Evolutionary conservation across 2,329 filamentous ascomycete species (phyloP).

Genomic region (Apiospora malaysiana): DNA sequence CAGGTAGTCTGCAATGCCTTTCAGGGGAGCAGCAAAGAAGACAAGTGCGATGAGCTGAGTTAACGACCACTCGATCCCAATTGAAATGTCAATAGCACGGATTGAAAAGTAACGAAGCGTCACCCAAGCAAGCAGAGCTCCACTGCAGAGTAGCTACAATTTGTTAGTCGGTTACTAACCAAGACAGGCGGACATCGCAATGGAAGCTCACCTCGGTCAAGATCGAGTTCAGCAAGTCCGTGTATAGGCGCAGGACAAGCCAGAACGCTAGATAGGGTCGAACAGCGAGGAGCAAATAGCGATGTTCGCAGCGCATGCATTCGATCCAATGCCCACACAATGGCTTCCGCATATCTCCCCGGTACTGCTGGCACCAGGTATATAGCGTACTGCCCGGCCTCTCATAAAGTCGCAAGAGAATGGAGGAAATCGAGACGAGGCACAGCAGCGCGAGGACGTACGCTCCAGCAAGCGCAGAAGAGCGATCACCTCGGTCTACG

Average conservation of each 20-base stretch:
- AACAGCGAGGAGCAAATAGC: conserved; percentile 33
- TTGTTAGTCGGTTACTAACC: background rate
- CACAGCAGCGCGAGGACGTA: conserved; percentile 26
- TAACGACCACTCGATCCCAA: conserved; percentile 28
- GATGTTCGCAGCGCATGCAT: conserved; percentile 36
- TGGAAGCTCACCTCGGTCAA: conserved; percentile 26
- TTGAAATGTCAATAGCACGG: conserved; percentile 26
- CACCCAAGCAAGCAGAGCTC: conserved; percentile 31
- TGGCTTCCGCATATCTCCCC: conserved; percentile 31
- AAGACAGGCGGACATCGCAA: background rate
- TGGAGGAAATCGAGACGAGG: conserved; percentile 24
- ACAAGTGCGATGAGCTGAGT: conserved; percentile 31
- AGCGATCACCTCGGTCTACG: background rate
- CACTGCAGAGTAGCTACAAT: conserved; percentile 26
- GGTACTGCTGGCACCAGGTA: conserved; percentile 32
- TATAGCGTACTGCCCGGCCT: conserved; percentile 29
- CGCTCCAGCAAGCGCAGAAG: conserved; percentile 23
- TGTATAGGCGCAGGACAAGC: conserved; percentile 34
- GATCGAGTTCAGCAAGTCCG: conserved; percentile 33
- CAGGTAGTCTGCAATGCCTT: conserved; percentile 25
- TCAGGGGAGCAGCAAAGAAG: conserved; percentile 30
- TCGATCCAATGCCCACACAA: conserved; percentile 29
- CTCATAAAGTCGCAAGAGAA: conserved; percentile 21
- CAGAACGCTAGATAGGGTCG: conserved; percentile 34
- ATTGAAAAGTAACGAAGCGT: conserved; percentile 30